A percentile compares a stretch with the other conserved stretches of the same genome.
phyloP scores from a whole-genome alignment of 225 moss, liverwort and hornwort genomes.

The Pleurozium schreberi region DNA sequence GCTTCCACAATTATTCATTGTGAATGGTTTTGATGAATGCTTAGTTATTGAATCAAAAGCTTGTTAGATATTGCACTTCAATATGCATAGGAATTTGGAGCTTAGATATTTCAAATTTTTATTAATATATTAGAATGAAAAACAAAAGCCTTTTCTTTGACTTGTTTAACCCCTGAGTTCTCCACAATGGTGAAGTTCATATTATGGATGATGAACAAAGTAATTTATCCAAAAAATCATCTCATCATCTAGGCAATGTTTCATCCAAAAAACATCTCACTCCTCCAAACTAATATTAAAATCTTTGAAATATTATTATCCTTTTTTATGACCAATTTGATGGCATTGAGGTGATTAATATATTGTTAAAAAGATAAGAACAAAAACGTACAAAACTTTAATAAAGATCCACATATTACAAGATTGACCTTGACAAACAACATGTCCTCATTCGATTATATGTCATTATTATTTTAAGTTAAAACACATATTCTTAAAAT shows the following conservation, averaged over 20 bases:
- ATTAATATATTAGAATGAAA: background rate
- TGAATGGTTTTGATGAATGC: background rate
- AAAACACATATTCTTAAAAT: too few species aligned
- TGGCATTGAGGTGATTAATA: background rate
- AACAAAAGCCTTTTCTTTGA: background rate
- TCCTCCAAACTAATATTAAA: background rate
- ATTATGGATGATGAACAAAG: background rate
- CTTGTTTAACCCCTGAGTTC: too few species aligned
- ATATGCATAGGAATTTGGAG: background rate
- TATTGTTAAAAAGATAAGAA: background rate
- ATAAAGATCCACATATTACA: background rate
- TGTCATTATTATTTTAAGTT: background rate
- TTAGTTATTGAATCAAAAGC: too few species aligned
- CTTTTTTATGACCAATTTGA: background rate
- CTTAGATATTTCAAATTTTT: background rate
- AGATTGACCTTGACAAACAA: background rate
- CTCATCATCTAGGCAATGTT: background rate
- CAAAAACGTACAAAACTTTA: background rate
- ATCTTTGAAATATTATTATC: background rate
- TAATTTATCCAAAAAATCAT: too few species aligned
- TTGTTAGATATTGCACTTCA: background rate
- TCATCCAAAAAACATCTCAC: background rate
- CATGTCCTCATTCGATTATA: background rate
- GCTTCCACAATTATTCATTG: accelerated
- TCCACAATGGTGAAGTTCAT: too few species aligned